phyloP scores from a whole-genome alignment of 169 alveolate genomes.

The Plasmodium vivax region DNA sequence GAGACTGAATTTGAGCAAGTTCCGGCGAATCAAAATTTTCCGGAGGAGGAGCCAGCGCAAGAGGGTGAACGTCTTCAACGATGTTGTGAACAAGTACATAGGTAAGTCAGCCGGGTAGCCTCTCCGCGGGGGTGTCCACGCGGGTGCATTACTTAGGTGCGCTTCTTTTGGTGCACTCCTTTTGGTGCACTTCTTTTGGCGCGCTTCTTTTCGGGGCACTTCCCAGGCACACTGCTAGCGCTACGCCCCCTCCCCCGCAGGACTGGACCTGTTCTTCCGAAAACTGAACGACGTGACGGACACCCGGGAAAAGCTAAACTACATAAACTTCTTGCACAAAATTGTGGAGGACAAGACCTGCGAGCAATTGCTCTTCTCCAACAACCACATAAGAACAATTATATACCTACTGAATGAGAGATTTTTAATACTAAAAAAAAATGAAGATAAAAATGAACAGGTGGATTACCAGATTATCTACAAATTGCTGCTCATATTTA shows the following conservation, averaged over 20 bases:
- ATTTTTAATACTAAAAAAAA: constrained; percentile 15
- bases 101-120: background rate
- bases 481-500: constrained; percentile 56
- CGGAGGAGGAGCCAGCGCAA: constrained; percentile 46
- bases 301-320: constrained; percentile 46
- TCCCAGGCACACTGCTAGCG: background rate
- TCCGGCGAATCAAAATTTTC: constrained; percentile 17
- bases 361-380: constrained; percentile 41
- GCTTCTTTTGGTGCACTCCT: background rate
- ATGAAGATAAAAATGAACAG: constrained; percentile 51
- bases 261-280: constrained; percentile 58
- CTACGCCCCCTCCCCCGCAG: background rate
- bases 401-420: constrained; percentile 70
- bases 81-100: constrained; percentile 71
- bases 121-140: background rate
- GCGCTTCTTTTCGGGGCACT: too few species aligned
- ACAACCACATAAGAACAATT: constrained; percentile 64
- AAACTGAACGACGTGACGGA: constrained; percentile 49
- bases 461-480: constrained; percentile 67
- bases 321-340: constrained; percentile 46
- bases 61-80: constrained; percentile 42
- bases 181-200: background rate
- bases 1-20: constrained; percentile 38
- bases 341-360: constrained; percentile 59
- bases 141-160: background rate